A percentile compares a stretch with the other conserved stretches of the same genome.
Evolutionary conservation across 768 basidiomycete species (phyloP).

Genomic region (Agrocybe praecox): DNA sequence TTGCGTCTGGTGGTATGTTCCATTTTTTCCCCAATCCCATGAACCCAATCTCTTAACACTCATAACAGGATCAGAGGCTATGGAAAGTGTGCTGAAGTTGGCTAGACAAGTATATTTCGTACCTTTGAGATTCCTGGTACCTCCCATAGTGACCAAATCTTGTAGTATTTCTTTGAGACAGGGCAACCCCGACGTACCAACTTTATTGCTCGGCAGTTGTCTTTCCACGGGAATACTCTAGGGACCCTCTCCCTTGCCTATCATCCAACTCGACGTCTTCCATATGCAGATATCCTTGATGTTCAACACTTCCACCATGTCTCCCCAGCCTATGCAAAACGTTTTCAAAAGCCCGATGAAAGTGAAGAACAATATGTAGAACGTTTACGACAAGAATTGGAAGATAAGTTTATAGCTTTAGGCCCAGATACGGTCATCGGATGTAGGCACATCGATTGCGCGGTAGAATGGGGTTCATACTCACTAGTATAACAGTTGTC

Average conservation of each 20-base stretch:
- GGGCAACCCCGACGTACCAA: slow-evolving; percentile 72
- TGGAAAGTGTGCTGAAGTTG: slow-evolving; percentile 86
- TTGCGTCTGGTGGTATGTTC: slow-evolving; percentile 71
- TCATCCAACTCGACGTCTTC: slow-evolving; percentile 67
- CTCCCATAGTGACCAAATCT: not conserved
- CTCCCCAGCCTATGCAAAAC: slow-evolving; percentile 83
- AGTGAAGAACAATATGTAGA: slow-evolving; percentile 80
- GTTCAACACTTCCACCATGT: slow-evolving; percentile 77
- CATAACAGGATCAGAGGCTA: slow-evolving; percentile 77
- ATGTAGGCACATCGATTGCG: slow-evolving; percentile 47
- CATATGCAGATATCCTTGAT: slow-evolving; percentile 70
- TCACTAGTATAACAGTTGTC: slow-evolving; percentile 50
- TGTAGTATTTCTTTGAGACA: slow-evolving; percentile 69
- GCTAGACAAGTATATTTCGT: slow-evolving; percentile 66
- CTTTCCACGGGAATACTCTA: slow-evolving; percentile 87
- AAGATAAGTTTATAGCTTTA: slow-evolving; percentile 81
- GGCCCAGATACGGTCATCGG: slow-evolving; percentile 84
- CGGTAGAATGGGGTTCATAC: not conserved
- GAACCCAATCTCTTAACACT: not conserved
- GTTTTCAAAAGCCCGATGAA: slow-evolving; percentile 73
- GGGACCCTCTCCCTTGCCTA: slow-evolving; percentile 67
- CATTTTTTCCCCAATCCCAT: not conserved
- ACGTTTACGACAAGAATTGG: slow-evolving; percentile 77
- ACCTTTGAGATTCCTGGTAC: slow-evolving; percentile 6
- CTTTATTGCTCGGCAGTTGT: slow-evolving; percentile 77